A percentile compares a stretch with the other conserved stretches of the same genome.
phyloP scores from a whole-genome alignment of 805 yeast genomes.

The Blastobotrys muscicola region DNA sequence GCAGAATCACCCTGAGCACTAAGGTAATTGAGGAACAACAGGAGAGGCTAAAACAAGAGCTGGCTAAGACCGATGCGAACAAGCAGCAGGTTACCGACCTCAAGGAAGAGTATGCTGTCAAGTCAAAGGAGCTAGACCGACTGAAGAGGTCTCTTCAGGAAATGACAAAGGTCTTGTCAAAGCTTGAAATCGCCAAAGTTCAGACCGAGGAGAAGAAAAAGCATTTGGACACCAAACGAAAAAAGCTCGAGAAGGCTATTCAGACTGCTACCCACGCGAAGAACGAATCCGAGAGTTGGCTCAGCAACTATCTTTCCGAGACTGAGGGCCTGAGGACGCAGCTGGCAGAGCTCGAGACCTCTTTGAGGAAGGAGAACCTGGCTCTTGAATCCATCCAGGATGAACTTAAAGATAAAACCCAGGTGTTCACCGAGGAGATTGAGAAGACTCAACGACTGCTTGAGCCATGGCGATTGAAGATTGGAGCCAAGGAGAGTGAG shows the following conservation, averaged over 20 bases:
- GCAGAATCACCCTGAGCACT: constrained; percentile 32
- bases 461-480: constrained; percentile 74
- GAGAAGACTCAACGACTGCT: constrained; percentile 51
- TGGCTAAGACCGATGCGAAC: constrained; percentile 29
- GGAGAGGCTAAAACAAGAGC: constrained; percentile 36
- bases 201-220: constrained; percentile 69
- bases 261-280: constrained; percentile 38
- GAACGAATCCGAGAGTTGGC: constrained; percentile 37
- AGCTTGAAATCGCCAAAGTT: constrained; percentile 49
- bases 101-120: constrained; percentile 13
- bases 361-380: constrained; percentile 44
- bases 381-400: constrained; percentile 54
- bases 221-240: constrained; percentile 48
- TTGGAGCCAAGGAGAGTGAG: constrained; percentile 54
- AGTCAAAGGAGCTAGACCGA: constrained; percentile 14
- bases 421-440: constrained; percentile 54
- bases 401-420: constrained; percentile 65
- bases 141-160: constrained; percentile 24
- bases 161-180: constrained; percentile 24
- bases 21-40: constrained; percentile 33
- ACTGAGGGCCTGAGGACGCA: constrained; percentile 37
- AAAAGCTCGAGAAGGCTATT: constrained; percentile 48
- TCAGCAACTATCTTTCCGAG: constrained; percentile 38
- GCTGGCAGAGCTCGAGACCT: constrained; percentile 34
- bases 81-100: constrained; percentile 30